Evolutionary conservation across 306 rosid species (phyloP).

Genomic region (Hippophae tibetana): DNA sequence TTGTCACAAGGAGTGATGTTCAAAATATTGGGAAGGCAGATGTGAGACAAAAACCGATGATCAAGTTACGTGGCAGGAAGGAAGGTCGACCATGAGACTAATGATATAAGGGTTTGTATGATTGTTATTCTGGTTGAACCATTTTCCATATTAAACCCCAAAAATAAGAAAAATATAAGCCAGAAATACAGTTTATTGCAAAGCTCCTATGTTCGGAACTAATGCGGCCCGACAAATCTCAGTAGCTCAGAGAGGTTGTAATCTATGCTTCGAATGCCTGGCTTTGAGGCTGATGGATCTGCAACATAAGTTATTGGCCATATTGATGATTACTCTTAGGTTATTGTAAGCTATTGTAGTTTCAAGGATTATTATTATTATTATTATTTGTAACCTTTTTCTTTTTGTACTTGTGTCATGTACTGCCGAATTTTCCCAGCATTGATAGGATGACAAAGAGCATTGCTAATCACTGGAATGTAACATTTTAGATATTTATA

Average conservation of each 20-base stretch:
- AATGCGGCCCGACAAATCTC: slow-evolving; percentile 10
- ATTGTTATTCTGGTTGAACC: slow-evolving; percentile 24
- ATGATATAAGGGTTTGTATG: slow-evolving; percentile 8
- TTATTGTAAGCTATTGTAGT: too few relatives aligned
- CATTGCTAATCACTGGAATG: too few relatives aligned
- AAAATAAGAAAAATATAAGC: slow-evolving; percentile 18
- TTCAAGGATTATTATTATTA: too few relatives aligned
- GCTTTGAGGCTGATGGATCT: slow-evolving; percentile 12
- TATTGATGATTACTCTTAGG: neutral
- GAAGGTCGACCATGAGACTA: slow-evolving; percentile 51
- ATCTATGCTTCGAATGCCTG: neutral
- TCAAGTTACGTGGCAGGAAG: slow-evolving; percentile 63
- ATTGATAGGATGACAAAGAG: too few relatives aligned
- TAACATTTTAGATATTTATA: too few relatives aligned
- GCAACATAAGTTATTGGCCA: slow-evolving; percentile 30
- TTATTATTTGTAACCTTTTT: too few relatives aligned
- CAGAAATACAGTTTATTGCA: slow-evolving; percentile 12
- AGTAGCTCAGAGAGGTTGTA: slow-evolving; percentile 5
- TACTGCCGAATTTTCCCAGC: too few relatives aligned
- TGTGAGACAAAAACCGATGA: slow-evolving; percentile 27
- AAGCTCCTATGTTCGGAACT: slow-evolving; percentile 5
- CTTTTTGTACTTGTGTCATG: too few relatives aligned
- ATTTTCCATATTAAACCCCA: slow-evolving; percentile 14
- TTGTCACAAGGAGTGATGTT: slow-evolving; percentile 41
- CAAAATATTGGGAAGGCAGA: slow-evolving; percentile 20